These are phyloP conservation scores for Hymenoscyphus albidus DNA, from an alignment of 2,329 filamentous ascomycete genomes.

Conservation along the genomic window DNA sequence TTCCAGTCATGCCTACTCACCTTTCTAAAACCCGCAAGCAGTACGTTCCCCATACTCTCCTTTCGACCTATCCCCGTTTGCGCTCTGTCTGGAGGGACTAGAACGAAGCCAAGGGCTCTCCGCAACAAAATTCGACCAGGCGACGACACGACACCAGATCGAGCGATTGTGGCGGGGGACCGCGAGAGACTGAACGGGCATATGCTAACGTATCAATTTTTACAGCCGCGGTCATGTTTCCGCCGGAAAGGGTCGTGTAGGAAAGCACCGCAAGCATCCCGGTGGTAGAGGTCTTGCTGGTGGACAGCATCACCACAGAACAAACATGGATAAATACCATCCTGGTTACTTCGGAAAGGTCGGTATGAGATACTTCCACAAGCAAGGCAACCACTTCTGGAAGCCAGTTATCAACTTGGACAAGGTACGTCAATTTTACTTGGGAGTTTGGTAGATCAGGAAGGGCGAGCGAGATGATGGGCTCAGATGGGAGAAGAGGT, in stretches of 20 bases:
- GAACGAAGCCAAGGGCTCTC: not conserved
- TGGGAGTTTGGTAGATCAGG: not conserved
- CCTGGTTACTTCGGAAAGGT: conserved; percentile 99
- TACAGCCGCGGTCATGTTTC: conserved; percentile 92
- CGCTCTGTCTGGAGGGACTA: conserved; percentile 5
- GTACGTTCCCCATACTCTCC: conserved; percentile 46
- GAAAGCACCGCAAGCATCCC: conserved; percentile 95
- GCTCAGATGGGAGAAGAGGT: not conserved
- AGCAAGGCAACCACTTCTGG: conserved; percentile 94
- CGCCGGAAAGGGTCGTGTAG: conserved; percentile 95
- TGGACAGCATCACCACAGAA: conserved; percentile 98
- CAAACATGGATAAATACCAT: conserved; percentile 89
- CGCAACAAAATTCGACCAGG: conserved; percentile 2
- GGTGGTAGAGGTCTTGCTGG: conserved; percentile 86
- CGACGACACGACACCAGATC: not conserved
- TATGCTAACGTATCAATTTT: conserved; percentile 32
- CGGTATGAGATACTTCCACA: conserved; percentile 95
- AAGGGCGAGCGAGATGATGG: not conserved
- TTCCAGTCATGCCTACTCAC: conserved; percentile 61
- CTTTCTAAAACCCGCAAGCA: conserved; percentile 75
- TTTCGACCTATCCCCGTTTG: conserved; percentile 3
- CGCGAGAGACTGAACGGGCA: conserved; percentile 11
- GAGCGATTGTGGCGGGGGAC: conserved; percentile 6
- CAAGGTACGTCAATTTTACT: conserved; percentile 61
- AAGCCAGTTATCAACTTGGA: conserved; percentile 98